phyloP scores from a whole-genome alignment of 768 basidiomycete species.

The Lactarius pseudohatsudake region DNA sequence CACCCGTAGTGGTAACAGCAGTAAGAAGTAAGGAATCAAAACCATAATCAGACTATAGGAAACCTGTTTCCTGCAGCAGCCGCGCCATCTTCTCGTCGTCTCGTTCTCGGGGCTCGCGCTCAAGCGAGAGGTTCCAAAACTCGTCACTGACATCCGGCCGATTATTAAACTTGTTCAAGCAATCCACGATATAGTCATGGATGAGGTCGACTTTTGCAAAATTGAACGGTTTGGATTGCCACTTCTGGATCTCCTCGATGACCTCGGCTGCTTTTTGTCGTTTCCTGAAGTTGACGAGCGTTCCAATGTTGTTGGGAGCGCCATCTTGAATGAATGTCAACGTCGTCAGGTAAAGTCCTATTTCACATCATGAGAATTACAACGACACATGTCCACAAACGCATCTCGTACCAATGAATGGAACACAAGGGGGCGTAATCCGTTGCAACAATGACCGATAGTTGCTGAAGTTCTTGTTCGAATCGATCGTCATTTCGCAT shows the following conservation, averaged over 20 bases:
- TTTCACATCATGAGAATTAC: slow-evolving; percentile 1
- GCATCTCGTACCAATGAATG: slow-evolving; percentile 78
- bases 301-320: slow-evolving; percentile 79
- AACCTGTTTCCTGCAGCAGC: slow-evolving; percentile 84
- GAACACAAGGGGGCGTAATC: slow-evolving; percentile 91
- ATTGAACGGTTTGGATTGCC: slow-evolving; percentile 91
- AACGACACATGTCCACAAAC: slow-evolving; percentile 7
- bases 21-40: background rate
- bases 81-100: slow-evolving; percentile 98
- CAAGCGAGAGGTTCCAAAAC: slow-evolving; percentile 84
- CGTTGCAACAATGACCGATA: slow-evolving; percentile 82
- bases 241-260: slow-evolving; percentile 93
- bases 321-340: slow-evolving; percentile 99
- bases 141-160: slow-evolving; percentile 67
- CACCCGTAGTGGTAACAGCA: slow-evolving; percentile 4
- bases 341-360: slow-evolving; percentile 94
- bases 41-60: slow-evolving; percentile 48
- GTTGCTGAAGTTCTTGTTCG: slow-evolving; percentile 91
- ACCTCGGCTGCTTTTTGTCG: slow-evolving; percentile 95
- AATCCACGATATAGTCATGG: slow-evolving; percentile 74
- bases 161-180: slow-evolving; percentile 68
- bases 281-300: slow-evolving; percentile 93
- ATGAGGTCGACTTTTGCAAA: slow-evolving; percentile 67
- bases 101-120: slow-evolving; percentile 89
- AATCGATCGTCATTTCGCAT: slow-evolving; percentile 89